Evolutionary conservation across 441 rosid species (phyloP).

Genomic region (Gossypium aridum): DNA sequence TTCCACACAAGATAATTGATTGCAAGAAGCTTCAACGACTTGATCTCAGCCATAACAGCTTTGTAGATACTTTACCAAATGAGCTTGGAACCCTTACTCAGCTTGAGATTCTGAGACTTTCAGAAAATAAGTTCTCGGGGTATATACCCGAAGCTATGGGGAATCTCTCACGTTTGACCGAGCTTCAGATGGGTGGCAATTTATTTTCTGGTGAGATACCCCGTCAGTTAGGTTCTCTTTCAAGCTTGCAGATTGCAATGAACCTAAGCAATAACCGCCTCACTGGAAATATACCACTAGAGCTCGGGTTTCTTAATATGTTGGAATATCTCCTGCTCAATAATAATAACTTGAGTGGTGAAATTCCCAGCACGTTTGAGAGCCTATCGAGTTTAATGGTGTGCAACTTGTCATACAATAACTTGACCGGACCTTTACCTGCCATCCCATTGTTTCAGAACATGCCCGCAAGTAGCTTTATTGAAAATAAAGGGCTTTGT

Average conservation of each 20-base stretch:
- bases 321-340: conserved; percentile 68
- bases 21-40: conserved; percentile 93
- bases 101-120: conserved; percentile 76
- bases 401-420: conserved; percentile 91
- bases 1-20: conserved; percentile 62
- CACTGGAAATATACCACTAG: conserved; percentile 60
- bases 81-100: conserved; percentile 77
- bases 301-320: conserved; percentile 70
- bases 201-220: conserved; percentile 75
- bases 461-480: conserved; percentile 64
- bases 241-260: conserved; percentile 91
- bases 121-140: conserved; percentile 76
- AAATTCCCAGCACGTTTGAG: conserved; percentile 70
- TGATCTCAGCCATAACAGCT: conserved; percentile 75
- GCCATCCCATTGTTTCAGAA: conserved; percentile 47
- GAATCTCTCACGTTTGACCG: conserved; percentile 78
- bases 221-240: conserved; percentile 62
- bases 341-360: conserved; percentile 75
- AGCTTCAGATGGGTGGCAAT: conserved; percentile 96
- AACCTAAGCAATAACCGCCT: conserved; percentile 77
- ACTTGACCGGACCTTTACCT: conserved; percentile 75
- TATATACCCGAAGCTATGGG: conserved; percentile 70
- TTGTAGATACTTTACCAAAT: conserved; percentile 52
- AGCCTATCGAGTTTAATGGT: conserved; percentile 71
- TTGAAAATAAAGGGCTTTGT: conserved; percentile 78